phyloP scores from a whole-genome alignment of 768 basidiomycete genomes.

The Lentinula lateritia region DNA sequence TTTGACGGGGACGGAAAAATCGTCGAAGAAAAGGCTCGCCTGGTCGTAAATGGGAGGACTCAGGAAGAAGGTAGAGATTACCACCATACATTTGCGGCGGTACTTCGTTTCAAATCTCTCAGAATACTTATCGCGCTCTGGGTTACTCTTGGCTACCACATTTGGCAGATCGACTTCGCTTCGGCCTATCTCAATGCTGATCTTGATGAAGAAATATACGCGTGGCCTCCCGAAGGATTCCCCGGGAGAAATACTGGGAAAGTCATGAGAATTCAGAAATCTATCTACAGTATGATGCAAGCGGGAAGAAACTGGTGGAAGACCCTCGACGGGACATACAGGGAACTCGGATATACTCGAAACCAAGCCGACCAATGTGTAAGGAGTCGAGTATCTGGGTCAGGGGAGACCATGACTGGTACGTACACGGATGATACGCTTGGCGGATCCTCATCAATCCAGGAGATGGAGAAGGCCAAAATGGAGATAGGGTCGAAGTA shows the following conservation, averaged over 20 bases:
- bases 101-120: conserved; percentile 14
- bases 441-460: not conserved
- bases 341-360: not conserved
- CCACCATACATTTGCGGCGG: conserved; percentile 21
- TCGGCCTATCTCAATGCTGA: conserved; percentile 4
- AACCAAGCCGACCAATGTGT: conserved; percentile 3
- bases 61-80: conserved; percentile 28
- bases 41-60: conserved; percentile 26
- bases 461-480: not conserved
- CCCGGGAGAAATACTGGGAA: not conserved
- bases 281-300: not conserved
- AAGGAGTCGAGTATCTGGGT: not conserved
- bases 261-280: not conserved
- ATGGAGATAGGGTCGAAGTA: too few species aligned
- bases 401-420: conserved; percentile 5
- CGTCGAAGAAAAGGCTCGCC: too few species aligned
- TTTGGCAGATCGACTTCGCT: conserved; percentile 4
- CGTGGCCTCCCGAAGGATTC: too few species aligned
- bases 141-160: not conserved
- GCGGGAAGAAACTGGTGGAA: conserved; percentile 6
- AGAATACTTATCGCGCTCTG: conserved; percentile 12
- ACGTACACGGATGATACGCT: conserved; percentile 6
- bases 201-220: not conserved
- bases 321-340: not conserved
- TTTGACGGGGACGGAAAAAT: too few species aligned